Base-by-base conservation (phyloP, 129 eudicot genomes). In the Logfia minima region DNA sequence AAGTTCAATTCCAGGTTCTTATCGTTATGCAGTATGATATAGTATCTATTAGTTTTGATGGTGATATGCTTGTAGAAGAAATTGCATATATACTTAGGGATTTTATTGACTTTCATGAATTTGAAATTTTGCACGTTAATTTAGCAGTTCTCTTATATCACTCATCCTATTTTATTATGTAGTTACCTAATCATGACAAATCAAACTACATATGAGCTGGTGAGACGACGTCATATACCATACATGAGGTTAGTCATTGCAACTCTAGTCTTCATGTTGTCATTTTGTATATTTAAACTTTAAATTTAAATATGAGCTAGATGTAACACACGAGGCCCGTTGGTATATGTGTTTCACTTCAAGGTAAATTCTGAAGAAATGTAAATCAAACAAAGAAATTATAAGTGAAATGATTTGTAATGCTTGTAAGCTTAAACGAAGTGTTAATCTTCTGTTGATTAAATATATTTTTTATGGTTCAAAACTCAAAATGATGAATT, bases 161-260 rank as follows among this genome's bases (percentile, higher is more conserved):
- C 68, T 74, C 43, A 19, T n/a, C 63, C 31, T 63, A 23, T 81
- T 37, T 11, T 72, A 72, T 58, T 66, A 64, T 43, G 37, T 72
- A 94, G 98, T 85, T 94, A 89, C 78, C 97, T 94, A 70, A 75
- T 84, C 43, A 52, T 91, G 85, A 94, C 98, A 71, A 94, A 94
- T 79, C 98, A 94, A 78, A 94, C 98, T 61, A 94, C 98, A 10
- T 91, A 89, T 68, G 98, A 94, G 78, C 93, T 94, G 64, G 98
- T 94, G 41, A 87, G 98, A 76, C 92, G 98, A 69, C 73, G 97
- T 34, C 96, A 97, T 66, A 89, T 94, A 52, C 87, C 85, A 32
- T 94, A 91, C 85, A 62, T 94, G 83, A 89, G 97, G 96, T 94
- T 72, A 68, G 98, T 81, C n/a, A 48, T 48, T 13, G 18, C n/a